Conservation (phyloP, 306 rosid species). For the Quercus parvula region DNA sequence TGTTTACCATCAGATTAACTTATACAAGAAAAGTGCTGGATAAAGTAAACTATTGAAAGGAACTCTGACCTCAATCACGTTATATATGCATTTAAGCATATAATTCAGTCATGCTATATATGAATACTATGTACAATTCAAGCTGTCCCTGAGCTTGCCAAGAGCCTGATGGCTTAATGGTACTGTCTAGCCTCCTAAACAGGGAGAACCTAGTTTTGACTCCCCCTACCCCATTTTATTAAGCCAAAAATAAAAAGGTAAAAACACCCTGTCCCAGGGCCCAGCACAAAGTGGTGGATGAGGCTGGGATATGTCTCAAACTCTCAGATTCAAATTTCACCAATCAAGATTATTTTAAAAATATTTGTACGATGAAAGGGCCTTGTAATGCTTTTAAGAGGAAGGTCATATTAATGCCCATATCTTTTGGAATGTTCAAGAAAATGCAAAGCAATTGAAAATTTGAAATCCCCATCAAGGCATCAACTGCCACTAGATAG, state of each 20-base stretch:
- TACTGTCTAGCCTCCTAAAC: too few relatives aligned
- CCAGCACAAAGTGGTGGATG: neutral
- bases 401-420: neutral
- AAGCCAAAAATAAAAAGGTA: too few relatives aligned
- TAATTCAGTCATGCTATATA: neutral
- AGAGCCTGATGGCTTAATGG: too few relatives aligned
- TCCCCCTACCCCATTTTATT: too few relatives aligned
- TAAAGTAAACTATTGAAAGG: neutral
- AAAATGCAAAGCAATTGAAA: neutral
- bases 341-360: neutral
- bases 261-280: too few relatives aligned
- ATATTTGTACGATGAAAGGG: neutral
- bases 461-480: neutral
- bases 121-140: neutral
- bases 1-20: neutral
- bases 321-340: neutral
- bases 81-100: neutral
- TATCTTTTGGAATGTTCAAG: neutral
- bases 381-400: neutral
- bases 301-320: neutral
- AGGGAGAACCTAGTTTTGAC: too few relatives aligned
- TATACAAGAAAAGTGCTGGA: neutral
- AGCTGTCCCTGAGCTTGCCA: neutral
- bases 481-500: neutral
- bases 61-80: neutral